Conservation (phyloP, 495 filamentous ascomycete genomes). For the Hypomontagnella submonticulosa region DNA sequence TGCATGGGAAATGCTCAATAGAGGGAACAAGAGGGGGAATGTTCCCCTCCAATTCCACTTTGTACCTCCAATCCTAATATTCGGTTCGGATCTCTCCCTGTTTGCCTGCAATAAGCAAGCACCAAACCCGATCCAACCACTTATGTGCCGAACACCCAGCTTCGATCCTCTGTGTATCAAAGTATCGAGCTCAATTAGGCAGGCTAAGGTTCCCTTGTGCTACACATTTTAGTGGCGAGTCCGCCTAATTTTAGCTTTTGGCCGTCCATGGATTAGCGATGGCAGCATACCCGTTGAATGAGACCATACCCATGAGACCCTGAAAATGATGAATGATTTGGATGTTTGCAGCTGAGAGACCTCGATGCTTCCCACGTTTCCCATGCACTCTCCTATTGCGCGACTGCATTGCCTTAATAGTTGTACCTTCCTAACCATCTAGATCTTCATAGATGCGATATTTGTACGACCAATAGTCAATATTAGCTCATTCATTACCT, state of each 20-base stretch:
- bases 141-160: conserved; percentile 36
- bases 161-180: conserved; percentile 4
- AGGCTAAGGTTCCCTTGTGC: conserved; percentile 16
- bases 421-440: conserved; percentile 5
- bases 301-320: not conserved
- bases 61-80: not conserved
- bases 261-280: conserved; percentile 1
- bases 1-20: no score
- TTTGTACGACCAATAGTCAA: conserved; percentile 5
- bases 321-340: not conserved
- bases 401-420: conserved; percentile 9
- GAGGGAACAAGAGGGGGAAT: no score
- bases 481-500: not conserved
- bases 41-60: no score
- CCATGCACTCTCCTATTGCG: conserved; percentile 1
- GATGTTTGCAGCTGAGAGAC: conserved; percentile 36
- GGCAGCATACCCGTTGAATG: conserved; percentile 5
- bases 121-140: conserved; percentile 22
- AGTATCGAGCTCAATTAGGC: conserved; percentile 34
- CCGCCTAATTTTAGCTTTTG: conserved; percentile 37
- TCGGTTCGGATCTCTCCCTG: no score
- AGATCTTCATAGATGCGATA: conserved; percentile 5
- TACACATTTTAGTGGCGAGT: conserved; percentile 14
- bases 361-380: not conserved
- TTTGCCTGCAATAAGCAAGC: conserved; percentile 15